A percentile compares a stretch with the other conserved stretches of the same genome.
phyloP scores from a whole-genome alignment of 108 stramenopile species.

The Cyclotella baltica region DNA sequence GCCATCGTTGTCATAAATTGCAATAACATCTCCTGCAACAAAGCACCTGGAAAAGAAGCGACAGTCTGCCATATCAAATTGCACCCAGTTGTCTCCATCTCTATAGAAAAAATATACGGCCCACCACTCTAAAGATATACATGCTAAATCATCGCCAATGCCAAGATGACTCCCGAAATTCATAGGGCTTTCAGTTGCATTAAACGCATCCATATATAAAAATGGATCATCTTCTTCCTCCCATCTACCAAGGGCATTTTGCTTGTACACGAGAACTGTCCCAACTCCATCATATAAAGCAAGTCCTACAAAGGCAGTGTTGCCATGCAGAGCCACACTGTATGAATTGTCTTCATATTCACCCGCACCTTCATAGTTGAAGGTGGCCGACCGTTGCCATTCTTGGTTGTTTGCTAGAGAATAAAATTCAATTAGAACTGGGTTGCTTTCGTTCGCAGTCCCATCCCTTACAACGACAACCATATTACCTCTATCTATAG shows the following conservation, averaged over 20 bases:
- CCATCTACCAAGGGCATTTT: neutral
- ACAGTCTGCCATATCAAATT: neutral
- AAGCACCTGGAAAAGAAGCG: neutral
- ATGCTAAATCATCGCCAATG: neutral
- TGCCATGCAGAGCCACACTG: neutral
- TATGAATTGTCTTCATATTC: neutral
- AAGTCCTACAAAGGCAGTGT: neutral
- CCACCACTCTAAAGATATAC: neutral
- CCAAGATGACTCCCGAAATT: neutral
- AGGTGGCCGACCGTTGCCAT: neutral
- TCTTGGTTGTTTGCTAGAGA: neutral
- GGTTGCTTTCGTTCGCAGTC: neutral
- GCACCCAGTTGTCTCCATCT: neutral
- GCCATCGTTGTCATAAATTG: neutral
- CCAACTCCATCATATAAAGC: neutral
- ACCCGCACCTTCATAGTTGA: neutral
- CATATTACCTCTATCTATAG: neutral
- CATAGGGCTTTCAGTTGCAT: neutral
- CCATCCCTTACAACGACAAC: neutral
- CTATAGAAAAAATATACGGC: neutral
- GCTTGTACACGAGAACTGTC: neutral
- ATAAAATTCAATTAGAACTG: neutral
- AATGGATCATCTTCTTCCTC: neutral
- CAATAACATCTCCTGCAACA: neutral
- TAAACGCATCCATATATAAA: too few species aligned